These are phyloP conservation scores for Haplosporangium sp. DNA, from an alignment of 371 early-diverging fungal genomes.

Conservation along the genomic window DNA sequence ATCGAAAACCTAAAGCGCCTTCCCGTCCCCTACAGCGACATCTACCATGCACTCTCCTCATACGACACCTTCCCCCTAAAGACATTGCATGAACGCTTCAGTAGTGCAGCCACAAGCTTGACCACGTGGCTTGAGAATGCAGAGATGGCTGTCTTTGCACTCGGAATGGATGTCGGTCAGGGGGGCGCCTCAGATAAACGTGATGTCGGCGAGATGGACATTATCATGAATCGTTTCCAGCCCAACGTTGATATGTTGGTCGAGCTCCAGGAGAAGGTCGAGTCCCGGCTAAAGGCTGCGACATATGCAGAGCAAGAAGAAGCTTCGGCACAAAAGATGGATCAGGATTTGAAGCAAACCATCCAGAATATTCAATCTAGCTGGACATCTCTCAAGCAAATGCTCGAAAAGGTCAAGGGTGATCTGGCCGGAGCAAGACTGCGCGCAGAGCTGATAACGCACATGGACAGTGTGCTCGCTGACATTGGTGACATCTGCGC, in stretches of 20 bases:
- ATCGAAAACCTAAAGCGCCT: conserved; percentile 52
- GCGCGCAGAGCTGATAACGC: conserved; percentile 56
- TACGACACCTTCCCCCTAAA: conserved; percentile 57
- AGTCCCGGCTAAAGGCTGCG: conserved; percentile 33
- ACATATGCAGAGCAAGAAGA: conserved; percentile 49
- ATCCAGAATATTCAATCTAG: conserved; percentile 43
- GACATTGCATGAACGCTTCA: conserved; percentile 56
- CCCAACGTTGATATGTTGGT: conserved; percentile 60
- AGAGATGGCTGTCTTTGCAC: conserved; percentile 65
- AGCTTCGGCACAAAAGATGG: conserved; percentile 9
- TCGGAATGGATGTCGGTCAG: conserved; percentile 60
- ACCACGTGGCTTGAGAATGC: conserved; percentile 64
- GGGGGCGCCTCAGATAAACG: conserved; percentile 47
- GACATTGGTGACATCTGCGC: conserved; percentile 53
- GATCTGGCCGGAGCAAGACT: conserved; percentile 52
- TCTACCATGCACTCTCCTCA: conserved; percentile 55
- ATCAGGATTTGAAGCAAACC: conserved; percentile 32
- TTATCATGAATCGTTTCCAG: conserved; percentile 60
- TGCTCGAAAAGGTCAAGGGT: conserved; percentile 54
- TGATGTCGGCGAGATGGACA: conserved; percentile 59
- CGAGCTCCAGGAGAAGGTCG: conserved; percentile 59
- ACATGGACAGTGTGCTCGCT: conserved; percentile 49
- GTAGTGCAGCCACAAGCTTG: conserved; percentile 52
- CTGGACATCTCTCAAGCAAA: conserved; percentile 51
- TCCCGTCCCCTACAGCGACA: conserved; percentile 54